phyloP scores from a whole-genome alignment of 1,139 yeast genomes.

The Saccharomyces hybrid region DNA sequence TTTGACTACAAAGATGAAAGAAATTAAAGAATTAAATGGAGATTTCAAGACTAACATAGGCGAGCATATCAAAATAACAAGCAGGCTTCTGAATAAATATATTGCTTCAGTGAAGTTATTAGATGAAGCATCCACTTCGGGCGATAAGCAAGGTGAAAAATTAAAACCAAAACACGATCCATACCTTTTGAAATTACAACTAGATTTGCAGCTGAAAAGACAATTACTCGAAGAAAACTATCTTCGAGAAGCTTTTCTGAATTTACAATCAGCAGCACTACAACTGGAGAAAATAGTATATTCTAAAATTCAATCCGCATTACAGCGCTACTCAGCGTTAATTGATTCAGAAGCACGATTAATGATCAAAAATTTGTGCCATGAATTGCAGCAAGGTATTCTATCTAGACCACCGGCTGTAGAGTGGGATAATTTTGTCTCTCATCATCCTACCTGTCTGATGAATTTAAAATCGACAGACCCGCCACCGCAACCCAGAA shows the following conservation, averaged over 20 bases:
- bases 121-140: constrained; percentile 14
- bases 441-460: constrained; percentile 40
- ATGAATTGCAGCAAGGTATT: constrained; percentile 55
- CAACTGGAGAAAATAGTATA: constrained; percentile 63
- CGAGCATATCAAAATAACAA: constrained; percentile 31
- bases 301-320: constrained; percentile 52
- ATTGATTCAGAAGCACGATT: constrained; percentile 51
- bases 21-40: constrained; percentile 33
- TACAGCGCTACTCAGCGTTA: constrained; percentile 46
- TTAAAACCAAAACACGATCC: constrained; percentile 45
- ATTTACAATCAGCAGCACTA: constrained; percentile 59
- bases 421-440: constrained; percentile 71
- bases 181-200: constrained; percentile 50
- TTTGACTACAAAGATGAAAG: constrained; percentile 54
- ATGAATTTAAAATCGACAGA: constrained; percentile 40
- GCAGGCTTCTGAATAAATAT: constrained; percentile 40
- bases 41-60: constrained; percentile 29
- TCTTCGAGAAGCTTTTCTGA: constrained; percentile 59
- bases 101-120: constrained; percentile 32
- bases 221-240: constrained; percentile 63
- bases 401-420: constrained; percentile 49
- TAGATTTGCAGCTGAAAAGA: constrained; percentile 59
- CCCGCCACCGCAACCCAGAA: constrained; percentile 40
- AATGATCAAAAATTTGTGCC: constrained; percentile 48
- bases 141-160: constrained; percentile 15